These are phyloP conservation scores for Penicillium sclerotiorum DNA, from an alignment of 2,329 filamentous ascomycete genomes.

Conservation along the genomic window DNA sequence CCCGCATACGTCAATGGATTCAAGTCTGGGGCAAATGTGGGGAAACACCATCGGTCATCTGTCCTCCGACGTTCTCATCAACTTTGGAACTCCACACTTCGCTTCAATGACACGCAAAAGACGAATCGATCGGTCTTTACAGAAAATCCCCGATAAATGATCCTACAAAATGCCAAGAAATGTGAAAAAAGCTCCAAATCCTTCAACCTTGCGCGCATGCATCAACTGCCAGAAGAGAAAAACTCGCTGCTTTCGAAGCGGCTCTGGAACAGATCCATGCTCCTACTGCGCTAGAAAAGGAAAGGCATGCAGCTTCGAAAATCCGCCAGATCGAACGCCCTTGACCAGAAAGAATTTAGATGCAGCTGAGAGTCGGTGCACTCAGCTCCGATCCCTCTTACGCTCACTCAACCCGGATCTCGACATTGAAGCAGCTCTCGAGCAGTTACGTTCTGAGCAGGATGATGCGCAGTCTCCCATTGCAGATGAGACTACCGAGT, in stretches of 20 bases:
- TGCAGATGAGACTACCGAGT: background rate
- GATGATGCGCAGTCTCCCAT: background rate
- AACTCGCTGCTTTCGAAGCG: conserved; percentile 3
- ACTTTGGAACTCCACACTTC: too few relatives aligned
- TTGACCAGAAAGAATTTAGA: conserved; percentile 11
- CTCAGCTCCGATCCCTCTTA: conserved; percentile 7
- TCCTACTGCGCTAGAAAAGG: conserved; percentile 6
- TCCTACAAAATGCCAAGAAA: background rate
- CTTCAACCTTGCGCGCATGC: conserved; percentile 2
- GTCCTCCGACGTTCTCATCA: conserved; percentile 3
- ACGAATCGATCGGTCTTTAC: background rate
- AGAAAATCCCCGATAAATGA: background rate
- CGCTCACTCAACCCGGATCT: conserved; percentile 7
- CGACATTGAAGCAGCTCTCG: conserved; percentile 12
- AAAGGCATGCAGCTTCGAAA: conserved; percentile 9
- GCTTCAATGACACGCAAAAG: background rate
- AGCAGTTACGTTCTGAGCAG: background rate
- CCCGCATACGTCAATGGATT: too few relatives aligned
- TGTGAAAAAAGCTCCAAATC: background rate
- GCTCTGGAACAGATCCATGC: background rate
- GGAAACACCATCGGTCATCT: conserved; percentile 2
- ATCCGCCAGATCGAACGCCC: conserved; percentile 5
- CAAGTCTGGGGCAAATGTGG: too few relatives aligned
- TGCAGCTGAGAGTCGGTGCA: conserved; percentile 7
- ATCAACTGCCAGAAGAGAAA: conserved; percentile 8